Evolutionary conservation across 305 asterid genomes (phyloP).

Genomic region (Plantago lanceolata): DNA sequence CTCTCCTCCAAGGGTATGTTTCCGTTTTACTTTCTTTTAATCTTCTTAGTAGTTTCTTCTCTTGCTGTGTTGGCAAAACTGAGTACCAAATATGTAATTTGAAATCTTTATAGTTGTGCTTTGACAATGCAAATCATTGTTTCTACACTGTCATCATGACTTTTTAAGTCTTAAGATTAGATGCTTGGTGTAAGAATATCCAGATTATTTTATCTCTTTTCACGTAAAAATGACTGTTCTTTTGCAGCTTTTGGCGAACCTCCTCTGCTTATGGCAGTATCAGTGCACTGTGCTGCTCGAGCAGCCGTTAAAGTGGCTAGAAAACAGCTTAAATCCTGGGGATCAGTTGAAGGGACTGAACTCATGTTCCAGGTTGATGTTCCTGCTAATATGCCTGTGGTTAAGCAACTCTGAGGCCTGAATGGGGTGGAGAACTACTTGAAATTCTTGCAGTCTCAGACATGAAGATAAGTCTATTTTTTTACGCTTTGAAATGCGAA

Average conservation of each 20-base stretch:
- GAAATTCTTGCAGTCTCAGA: slow-evolving; percentile 22
- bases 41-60: not conserved
- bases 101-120: no score
- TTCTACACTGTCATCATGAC: no score
- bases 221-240: not conserved
- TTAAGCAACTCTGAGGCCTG: slow-evolving; percentile 57
- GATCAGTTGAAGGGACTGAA: slow-evolving; percentile 37
- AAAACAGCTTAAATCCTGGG: slow-evolving; percentile 54
- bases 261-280: slow-evolving; percentile 63
- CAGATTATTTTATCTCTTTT: not conserved
- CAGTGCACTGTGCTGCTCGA: slow-evolving; percentile 68
- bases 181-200: no score
- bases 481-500: not conserved
- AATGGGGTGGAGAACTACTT: slow-evolving; percentile 46
- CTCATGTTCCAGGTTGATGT: slow-evolving; percentile 44
- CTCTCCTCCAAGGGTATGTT: slow-evolving; percentile 57
- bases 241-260: slow-evolving; percentile 82
- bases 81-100: not conserved
- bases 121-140: no score
- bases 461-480: slow-evolving; percentile 5
- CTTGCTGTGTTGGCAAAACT: not conserved
- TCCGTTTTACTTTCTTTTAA: not conserved
- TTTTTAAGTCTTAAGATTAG: no score
- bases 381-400: slow-evolving; percentile 67
- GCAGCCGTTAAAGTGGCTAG: slow-evolving; percentile 65